Percentiles rank a stretch among this genome's conserved stretches.
These are phyloP conservation scores for Urtica urens DNA, from an alignment of 306 rosid genomes.

Conservation along the genomic window DNA sequence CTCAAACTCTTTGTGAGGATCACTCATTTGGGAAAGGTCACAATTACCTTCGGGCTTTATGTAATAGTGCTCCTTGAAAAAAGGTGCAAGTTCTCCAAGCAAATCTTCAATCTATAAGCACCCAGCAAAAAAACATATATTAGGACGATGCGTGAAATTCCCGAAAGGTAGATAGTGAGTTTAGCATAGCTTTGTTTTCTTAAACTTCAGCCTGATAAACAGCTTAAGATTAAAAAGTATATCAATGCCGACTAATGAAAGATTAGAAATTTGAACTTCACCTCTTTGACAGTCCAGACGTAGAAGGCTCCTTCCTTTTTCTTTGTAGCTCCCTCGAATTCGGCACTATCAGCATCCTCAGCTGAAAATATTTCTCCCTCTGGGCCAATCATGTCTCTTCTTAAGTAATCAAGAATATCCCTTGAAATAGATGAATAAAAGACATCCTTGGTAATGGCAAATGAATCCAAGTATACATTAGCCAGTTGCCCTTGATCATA, in stretches of 20 bases:
- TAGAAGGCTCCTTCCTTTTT: slow-evolving; percentile 93
- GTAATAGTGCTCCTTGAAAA: slow-evolving; percentile 68
- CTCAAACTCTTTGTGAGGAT: slow-evolving; percentile 80
- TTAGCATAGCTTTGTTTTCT: background rate
- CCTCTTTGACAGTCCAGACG: slow-evolving; percentile 82
- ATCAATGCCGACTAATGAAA: too few relatives aligned
- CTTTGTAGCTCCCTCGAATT: slow-evolving; percentile 50
- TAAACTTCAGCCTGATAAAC: too few relatives aligned
- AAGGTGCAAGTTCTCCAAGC: slow-evolving; percentile 73
- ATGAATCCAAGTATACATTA: slow-evolving; percentile 68
- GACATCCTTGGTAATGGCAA: slow-evolving; percentile 62
- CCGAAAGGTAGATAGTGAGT: background rate
- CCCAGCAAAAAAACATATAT: slow-evolving; percentile 8
- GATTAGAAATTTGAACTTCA: slow-evolving; percentile 14
- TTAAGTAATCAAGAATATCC: slow-evolving; percentile 79
- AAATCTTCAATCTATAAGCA: slow-evolving; percentile 48
- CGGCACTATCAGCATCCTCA: slow-evolving; percentile 99
- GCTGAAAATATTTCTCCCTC: slow-evolving; percentile 97
- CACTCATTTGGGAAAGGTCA: slow-evolving; percentile 78
- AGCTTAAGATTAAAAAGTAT: too few relatives aligned
- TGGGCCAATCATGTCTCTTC: slow-evolving; percentile 90
- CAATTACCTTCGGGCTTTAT: slow-evolving; percentile 67
- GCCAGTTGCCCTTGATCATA: slow-evolving; percentile 93
- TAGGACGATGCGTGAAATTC: slow-evolving; percentile 1
- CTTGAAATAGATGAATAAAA: slow-evolving; percentile 55